Conservation (phyloP, 129 eudicot species). For the Arctium minus region DNA sequence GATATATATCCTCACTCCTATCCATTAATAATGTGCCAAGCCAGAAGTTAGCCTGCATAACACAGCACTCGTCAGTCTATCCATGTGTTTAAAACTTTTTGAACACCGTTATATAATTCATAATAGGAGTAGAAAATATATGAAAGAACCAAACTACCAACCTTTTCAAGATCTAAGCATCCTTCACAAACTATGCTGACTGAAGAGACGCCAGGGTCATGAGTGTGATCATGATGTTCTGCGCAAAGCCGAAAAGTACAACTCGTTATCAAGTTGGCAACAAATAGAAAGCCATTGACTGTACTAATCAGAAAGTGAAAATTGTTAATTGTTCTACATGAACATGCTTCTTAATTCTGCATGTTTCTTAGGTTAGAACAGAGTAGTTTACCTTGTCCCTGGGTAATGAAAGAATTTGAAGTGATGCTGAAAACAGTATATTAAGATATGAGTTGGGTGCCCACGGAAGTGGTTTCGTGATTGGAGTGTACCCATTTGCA, state of each 20-base stretch:
- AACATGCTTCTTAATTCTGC: neutral
- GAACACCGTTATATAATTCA: neutral
- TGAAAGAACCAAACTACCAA: slow-evolving; percentile 20
- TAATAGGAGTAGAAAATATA: neutral
- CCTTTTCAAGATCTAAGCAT: slow-evolving; percentile 86
- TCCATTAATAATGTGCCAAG: slow-evolving; percentile 78
- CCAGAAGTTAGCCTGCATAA: slow-evolving; percentile 91
- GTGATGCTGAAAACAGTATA: neutral
- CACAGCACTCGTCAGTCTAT: neutral
- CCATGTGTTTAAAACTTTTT: neutral
- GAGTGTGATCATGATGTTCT: slow-evolving; percentile 96
- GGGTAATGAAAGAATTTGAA: neutral
- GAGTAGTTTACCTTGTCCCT: neutral
- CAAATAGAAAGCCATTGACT: neutral
- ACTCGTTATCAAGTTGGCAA: neutral
- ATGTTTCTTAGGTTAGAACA: neutral
- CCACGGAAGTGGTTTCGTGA: neutral
- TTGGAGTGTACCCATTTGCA: neutral
- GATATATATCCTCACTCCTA: slow-evolving; percentile 88
- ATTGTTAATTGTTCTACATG: neutral
- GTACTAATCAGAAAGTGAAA: neutral
- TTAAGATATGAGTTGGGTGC: neutral
- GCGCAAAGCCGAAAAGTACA: slow-evolving; percentile 15
- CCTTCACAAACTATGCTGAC: slow-evolving; percentile 96
- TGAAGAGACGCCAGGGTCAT: slow-evolving; percentile 93